Percentiles rank a stretch among this genome's conserved stretches.
These are phyloP conservation scores for Begonia peltatifolia DNA, from an alignment of 306 rosid genomes.

Conservation along the genomic window DNA sequence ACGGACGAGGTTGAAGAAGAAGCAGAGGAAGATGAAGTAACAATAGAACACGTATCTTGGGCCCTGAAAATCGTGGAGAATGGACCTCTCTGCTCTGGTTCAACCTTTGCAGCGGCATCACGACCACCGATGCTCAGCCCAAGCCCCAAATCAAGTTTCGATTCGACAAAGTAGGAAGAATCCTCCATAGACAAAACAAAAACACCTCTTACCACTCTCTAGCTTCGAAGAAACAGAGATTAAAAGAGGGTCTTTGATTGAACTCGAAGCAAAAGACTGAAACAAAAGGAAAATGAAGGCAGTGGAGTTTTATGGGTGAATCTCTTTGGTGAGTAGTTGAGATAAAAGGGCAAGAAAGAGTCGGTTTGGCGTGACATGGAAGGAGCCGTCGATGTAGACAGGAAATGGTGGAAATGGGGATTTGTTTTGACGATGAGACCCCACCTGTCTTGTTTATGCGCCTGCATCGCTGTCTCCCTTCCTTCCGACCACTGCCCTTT, in stretches of 20 bases:
- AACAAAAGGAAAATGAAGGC: too few species aligned
- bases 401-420: too few species aligned
- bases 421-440: too few species aligned
- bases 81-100: constrained; percentile 14
- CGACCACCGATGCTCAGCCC: constrained; percentile 48
- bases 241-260: neutral
- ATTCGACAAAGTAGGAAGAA: constrained; percentile 65
- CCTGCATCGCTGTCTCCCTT: too few species aligned
- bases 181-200: constrained; percentile 69
- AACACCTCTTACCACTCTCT: neutral
- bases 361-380: too few species aligned
- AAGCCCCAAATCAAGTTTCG: constrained; percentile 72
- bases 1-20: constrained; percentile 10
- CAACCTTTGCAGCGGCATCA: constrained; percentile 14
- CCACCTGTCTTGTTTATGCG: too few species aligned
- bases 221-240: neutral
- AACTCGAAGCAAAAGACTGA: too few species aligned
- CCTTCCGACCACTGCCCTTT: too few species aligned
- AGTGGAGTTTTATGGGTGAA: too few species aligned
- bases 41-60: constrained; percentile 41
- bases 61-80: constrained; percentile 59
- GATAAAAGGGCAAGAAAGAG: too few species aligned
- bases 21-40: constrained; percentile 19
- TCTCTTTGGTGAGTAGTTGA: too few species aligned
- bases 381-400: too few species aligned